A percentile compares a stretch with the other conserved stretches of the same genome.
Conservation (phyloP, 257 asterid genomes). For the Vinca minor region DNA sequence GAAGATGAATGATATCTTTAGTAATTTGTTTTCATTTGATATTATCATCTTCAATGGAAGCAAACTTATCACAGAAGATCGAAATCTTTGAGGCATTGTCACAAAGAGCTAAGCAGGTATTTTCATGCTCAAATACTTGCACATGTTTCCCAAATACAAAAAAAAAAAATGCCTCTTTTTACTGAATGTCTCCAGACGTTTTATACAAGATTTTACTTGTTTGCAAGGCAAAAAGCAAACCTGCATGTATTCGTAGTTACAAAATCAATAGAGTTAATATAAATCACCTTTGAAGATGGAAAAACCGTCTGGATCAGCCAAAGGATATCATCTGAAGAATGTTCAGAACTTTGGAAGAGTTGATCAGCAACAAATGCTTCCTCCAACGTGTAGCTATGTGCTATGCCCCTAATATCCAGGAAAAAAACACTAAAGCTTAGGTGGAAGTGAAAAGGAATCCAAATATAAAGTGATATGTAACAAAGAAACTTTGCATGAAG, state of each 20-base stretch:
- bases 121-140: too few species aligned
- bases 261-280: conserved; percentile 2
- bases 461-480: background rate
- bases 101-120: too few species aligned
- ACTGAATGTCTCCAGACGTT: too few species aligned
- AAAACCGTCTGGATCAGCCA: conserved; percentile 75
- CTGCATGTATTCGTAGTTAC: background rate
- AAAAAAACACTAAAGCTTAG: conserved; percentile 5
- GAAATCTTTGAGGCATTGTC: too few species aligned
- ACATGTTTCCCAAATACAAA: too few species aligned
- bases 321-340: conserved; percentile 79
- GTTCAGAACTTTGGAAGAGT: conserved; percentile 73
- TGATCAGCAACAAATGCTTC: conserved; percentile 65
- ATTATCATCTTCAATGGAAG: too few species aligned
- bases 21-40: too few species aligned
- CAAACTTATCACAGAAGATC: too few species aligned
- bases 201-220: background rate
- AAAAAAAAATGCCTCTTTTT: too few species aligned
- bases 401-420: conserved; percentile 50
- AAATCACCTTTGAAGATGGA: conserved; percentile 67
- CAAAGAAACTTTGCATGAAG: background rate
- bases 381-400: conserved; percentile 59
- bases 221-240: background rate
- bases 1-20: too few species aligned
- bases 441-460: background rate